Evolutionary conservation across 352 stramenopile species (phyloP).

Genomic region (Chrysophaeum taylorii): DNA sequence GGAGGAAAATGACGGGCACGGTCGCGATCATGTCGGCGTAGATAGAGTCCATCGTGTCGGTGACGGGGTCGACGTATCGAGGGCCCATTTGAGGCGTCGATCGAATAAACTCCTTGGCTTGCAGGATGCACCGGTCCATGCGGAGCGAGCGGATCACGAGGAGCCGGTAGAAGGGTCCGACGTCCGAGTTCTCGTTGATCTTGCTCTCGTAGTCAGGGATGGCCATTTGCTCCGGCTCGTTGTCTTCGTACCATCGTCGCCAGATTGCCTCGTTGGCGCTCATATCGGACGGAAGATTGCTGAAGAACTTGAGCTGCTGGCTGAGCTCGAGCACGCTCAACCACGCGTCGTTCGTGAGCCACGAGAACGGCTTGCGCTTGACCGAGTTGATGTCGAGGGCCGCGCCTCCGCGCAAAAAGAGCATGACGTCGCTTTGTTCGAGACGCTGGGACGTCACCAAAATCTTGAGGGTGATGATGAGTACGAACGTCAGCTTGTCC

Average conservation of each 20-base stretch:
- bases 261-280: slow-evolving; percentile 87
- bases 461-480: slow-evolving; percentile 95
- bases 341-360: slow-evolving; percentile 94
- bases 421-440: slow-evolving; percentile 81
- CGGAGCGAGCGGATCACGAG: slow-evolving; percentile 88
- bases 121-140: slow-evolving; percentile 92
- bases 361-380: slow-evolving; percentile 85
- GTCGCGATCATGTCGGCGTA: slow-evolving; percentile 87
- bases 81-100: slow-evolving; percentile 90
- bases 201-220: slow-evolving; percentile 88
- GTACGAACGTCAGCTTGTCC: slow-evolving; percentile 95
- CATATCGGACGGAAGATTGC: slow-evolving; percentile 89
- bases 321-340: slow-evolving; percentile 91
- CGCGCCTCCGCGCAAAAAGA: slow-evolving; percentile 86
- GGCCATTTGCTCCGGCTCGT: slow-evolving; percentile 82
- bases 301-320: slow-evolving; percentile 90
- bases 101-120: slow-evolving; percentile 92
- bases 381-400: slow-evolving; percentile 93
- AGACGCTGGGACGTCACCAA: slow-evolving; percentile 82
- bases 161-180: slow-evolving; percentile 90
- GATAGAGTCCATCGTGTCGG: slow-evolving; percentile 95
- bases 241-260: slow-evolving; percentile 93
- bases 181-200: slow-evolving; percentile 77
- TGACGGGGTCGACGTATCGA: slow-evolving; percentile 93
- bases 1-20: slow-evolving; percentile 93